Percentiles rank a stretch among this genome's conserved stretches.
Evolutionary conservation across 2,329 filamentous ascomycete species (phyloP).

Genomic region (Beauveria pseudobassiana): DNA sequence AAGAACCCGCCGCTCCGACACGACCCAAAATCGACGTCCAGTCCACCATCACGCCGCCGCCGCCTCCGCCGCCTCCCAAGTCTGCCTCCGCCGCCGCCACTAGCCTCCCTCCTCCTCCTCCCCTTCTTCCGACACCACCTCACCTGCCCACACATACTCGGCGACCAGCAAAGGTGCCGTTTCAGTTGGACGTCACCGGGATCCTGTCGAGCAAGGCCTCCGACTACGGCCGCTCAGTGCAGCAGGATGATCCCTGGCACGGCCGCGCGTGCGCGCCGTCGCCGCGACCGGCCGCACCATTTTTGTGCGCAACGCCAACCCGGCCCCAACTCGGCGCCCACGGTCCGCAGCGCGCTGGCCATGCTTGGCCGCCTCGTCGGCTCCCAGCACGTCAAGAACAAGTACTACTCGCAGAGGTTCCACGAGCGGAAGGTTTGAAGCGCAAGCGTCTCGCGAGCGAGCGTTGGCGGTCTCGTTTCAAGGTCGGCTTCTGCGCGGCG

Average conservation of each 20-base stretch:
- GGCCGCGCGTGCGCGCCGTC: conserved; percentile 35
- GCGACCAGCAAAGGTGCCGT: conserved; percentile 9
- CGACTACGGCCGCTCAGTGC: conserved; percentile 16
- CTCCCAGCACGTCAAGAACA: conserved; percentile 50
- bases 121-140: neutral
- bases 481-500: conserved; percentile 57
- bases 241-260: conserved; percentile 18
- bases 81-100: neutral
- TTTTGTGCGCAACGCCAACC: conserved; percentile 25
- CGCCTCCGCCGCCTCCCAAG: conserved; percentile 5
- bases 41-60: conserved; percentile 21
- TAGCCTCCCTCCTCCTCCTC: neutral
- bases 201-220: conserved; percentile 27
- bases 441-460: conserved; percentile 65
- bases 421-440: conserved; percentile 71
- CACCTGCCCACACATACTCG: conserved; percentile 8
- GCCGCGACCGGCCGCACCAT: conserved; percentile 33
- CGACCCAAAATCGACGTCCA: neutral
- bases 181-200: conserved; percentile 25
- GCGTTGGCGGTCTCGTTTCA: conserved; percentile 64
- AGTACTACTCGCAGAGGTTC: conserved; percentile 54
- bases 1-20: neutral
- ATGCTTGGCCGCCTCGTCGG: conserved; percentile 31
- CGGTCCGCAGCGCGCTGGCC: conserved; percentile 37
- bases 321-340: conserved; percentile 20